Evolutionary conservation across 2,329 filamentous ascomycete genomes (phyloP).

Genomic region (Colletotrichum limetticola): DNA sequence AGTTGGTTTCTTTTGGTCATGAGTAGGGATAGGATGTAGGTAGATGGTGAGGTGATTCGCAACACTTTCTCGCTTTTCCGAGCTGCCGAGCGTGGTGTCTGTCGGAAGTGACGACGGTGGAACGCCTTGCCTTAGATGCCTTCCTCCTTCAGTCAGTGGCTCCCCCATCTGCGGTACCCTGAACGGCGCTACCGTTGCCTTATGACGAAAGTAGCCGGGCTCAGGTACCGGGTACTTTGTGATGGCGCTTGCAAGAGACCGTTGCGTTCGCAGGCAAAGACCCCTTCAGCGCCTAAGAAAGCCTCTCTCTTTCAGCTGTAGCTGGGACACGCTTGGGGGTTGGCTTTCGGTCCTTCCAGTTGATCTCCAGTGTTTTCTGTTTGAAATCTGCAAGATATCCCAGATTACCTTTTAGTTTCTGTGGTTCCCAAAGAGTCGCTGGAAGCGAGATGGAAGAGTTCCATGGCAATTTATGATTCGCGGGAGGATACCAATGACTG

Average conservation of each 20-base stretch:
- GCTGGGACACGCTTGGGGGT: neutral
- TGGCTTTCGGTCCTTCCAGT: constrained; percentile 5
- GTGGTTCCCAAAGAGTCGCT: constrained; percentile 11
- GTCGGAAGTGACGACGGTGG: constrained; percentile 24
- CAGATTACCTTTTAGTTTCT: neutral
- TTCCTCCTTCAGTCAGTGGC: constrained; percentile 7
- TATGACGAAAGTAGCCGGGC: constrained; percentile 5
- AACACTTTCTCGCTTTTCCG: constrained; percentile 27
- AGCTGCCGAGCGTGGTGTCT: constrained; percentile 22
- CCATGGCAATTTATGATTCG: constrained; percentile 26
- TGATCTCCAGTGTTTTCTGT: constrained; percentile 26
- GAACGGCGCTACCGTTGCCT: constrained; percentile 23
- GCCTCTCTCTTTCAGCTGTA: neutral
- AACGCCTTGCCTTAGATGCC: no score
- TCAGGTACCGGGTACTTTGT: constrained; percentile 2
- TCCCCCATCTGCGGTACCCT: neutral
- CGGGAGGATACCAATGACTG: constrained; percentile 27
- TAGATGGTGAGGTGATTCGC: constrained; percentile 23
- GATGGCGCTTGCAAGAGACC: neutral
- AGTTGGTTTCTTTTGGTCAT: neutral
- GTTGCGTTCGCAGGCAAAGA: neutral
- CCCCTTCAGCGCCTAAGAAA: neutral
- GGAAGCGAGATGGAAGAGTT: constrained; percentile 1
- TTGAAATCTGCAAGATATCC: neutral
- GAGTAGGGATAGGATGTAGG: neutral